Percentiles rank a stretch among this genome's conserved stretches.
Conservation (phyloP, 192 early-diverging fungal species). For the Umbelopsis isabellina region DNA sequence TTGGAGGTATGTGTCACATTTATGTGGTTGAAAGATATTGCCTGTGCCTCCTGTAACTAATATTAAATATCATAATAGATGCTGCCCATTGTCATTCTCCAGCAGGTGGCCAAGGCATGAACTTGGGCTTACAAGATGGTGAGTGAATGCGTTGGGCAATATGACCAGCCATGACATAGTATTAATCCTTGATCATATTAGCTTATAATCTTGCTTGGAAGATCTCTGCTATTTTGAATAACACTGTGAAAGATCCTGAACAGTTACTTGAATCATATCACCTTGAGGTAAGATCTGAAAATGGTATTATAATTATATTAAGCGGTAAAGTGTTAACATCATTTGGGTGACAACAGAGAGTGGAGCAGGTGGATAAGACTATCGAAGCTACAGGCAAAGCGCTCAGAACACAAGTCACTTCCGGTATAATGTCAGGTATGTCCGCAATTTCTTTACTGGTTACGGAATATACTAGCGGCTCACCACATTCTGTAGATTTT, state of each 20-base stretch:
- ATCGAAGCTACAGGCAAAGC: conserved; percentile 9
- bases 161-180: too few species aligned
- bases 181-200: conserved; percentile 5
- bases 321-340: neutral
- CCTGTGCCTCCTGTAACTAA: neutral
- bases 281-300: conserved; percentile 27
- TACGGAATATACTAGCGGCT: neutral
- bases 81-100: conserved; percentile 45
- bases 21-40: neutral
- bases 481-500: neutral
- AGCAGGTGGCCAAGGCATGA: conserved; percentile 46
- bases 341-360: conserved; percentile 11
- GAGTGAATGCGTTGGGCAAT: neutral
- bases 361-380: neutral
- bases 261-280: conserved; percentile 43
- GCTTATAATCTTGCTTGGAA: conserved; percentile 55
- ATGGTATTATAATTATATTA: neutral
- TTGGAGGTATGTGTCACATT: conserved; percentile 28
- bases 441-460: too few species aligned
- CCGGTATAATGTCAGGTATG: neutral
- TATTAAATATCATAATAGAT: conserved; percentile 24
- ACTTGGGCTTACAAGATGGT: conserved; percentile 51
- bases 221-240: conserved; percentile 43
- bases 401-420: neutral
- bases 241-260: conserved; percentile 26